These are phyloP conservation scores for Annulohypoxylon bovei DNA, from an alignment of 495 filamentous ascomycete genomes.

Conservation along the genomic window DNA sequence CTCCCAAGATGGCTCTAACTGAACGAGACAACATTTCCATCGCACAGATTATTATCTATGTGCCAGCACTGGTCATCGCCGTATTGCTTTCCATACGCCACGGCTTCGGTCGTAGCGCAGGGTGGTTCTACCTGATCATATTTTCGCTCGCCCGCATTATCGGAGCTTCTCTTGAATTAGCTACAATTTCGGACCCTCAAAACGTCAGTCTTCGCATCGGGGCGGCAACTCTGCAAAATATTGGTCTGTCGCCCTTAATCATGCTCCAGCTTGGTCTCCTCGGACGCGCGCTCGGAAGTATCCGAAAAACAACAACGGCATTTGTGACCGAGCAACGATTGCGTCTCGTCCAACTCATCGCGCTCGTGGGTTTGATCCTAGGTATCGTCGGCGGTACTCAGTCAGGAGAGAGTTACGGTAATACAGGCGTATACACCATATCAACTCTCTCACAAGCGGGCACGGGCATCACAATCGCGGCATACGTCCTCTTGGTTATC, in stretches of 20 bases:
- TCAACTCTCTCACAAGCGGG: constrained; percentile 43
- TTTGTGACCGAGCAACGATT: constrained; percentile 41
- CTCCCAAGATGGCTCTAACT: constrained; percentile 34
- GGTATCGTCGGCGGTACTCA: constrained; percentile 45
- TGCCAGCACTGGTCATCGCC: constrained; percentile 41
- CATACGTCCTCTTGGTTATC: constrained; percentile 42
- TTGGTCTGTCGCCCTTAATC: constrained; percentile 50
- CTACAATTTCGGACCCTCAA: constrained; percentile 46
- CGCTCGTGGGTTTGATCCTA: constrained; percentile 46
- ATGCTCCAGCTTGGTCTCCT: constrained; percentile 44
- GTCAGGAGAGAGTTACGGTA: not conserved
- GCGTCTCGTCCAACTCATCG: constrained; percentile 39
- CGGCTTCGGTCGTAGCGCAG: constrained; percentile 47
- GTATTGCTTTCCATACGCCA: constrained; percentile 46
- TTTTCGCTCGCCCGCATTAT: constrained; percentile 50
- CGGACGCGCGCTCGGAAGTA: constrained; percentile 42
- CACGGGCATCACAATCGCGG: constrained; percentile 44
- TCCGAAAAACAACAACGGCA: constrained; percentile 16
- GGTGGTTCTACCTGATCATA: constrained; percentile 48
- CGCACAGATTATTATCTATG: constrained; percentile 47
- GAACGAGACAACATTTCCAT: constrained; percentile 49
- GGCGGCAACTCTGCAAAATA: constrained; percentile 41
- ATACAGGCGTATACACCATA: constrained; percentile 31
- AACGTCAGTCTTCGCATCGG: constrained; percentile 45
- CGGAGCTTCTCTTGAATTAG: constrained; percentile 47